These are phyloP conservation scores for Pseudocercospora fijiensis DNA, from an alignment of 2,329 filamentous ascomycete species.

Conservation along the genomic window DNA sequence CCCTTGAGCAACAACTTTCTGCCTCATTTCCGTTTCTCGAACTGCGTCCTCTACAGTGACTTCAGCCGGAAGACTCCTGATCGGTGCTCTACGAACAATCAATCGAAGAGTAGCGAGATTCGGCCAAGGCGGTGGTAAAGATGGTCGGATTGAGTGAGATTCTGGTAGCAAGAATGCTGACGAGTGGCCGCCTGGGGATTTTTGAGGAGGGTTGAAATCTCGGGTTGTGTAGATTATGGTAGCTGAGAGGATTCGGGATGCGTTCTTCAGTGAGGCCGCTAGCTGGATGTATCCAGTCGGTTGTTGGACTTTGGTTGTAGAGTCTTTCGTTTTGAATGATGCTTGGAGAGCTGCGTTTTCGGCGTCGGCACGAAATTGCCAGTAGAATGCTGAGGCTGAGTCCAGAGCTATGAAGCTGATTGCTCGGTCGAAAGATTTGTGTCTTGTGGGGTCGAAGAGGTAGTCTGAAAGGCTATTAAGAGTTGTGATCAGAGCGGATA, in stretches of 20 bases:
- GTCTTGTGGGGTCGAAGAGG: conserved; percentile 47
- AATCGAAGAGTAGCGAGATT: conserved; percentile 36
- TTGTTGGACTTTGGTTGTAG: neutral
- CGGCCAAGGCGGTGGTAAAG: conserved; percentile 38
- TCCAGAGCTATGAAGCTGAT: conserved; percentile 56
- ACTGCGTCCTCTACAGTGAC: conserved; percentile 43
- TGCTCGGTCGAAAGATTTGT: conserved; percentile 48
- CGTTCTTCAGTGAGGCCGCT: conserved; percentile 23
- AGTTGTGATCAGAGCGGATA: conserved; percentile 51
- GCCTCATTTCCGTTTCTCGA: conserved; percentile 38
- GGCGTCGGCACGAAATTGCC: conserved; percentile 51
- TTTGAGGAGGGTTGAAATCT: conserved; percentile 17
- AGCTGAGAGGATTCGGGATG: conserved; percentile 25
- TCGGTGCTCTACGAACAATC: conserved; percentile 36
- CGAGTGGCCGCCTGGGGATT: neutral
- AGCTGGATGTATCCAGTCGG: conserved; percentile 26
- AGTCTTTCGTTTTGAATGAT: conserved; percentile 6
- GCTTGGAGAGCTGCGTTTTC: conserved; percentile 30
- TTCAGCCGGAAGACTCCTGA: conserved; percentile 40
- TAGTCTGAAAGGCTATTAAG: conserved; percentile 50
- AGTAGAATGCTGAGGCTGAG: conserved; percentile 56
- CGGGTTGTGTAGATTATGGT: conserved; percentile 32
- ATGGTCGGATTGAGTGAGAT: conserved; percentile 22
- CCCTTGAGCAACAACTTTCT: conserved; percentile 40
- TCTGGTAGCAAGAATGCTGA: conserved; percentile 12